These are phyloP conservation scores for Gilbertella persicaria DNA, from an alignment of 371 early-diverging fungal species.

Conservation along the genomic window DNA sequence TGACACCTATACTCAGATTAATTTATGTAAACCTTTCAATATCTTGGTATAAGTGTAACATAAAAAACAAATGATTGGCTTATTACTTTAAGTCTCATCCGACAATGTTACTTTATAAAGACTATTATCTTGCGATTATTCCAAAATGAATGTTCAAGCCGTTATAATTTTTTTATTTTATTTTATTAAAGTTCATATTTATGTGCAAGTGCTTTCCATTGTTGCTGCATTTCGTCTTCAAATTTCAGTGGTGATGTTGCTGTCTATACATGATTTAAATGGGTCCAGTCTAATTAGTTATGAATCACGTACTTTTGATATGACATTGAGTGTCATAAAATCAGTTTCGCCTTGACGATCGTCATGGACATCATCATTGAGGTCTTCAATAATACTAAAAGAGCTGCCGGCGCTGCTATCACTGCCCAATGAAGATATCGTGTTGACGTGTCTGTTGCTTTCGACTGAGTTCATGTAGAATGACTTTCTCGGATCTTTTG, in stretches of 20 bases:
- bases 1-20: too few relatives aligned
- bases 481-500: too few relatives aligned
- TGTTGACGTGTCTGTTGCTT: background rate
- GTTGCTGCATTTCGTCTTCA: conserved; percentile 29
- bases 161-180: too few relatives aligned
- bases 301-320: background rate
- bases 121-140: background rate
- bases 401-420: conserved; percentile 12
- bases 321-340: conserved; percentile 8
- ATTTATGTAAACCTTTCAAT: too few relatives aligned
- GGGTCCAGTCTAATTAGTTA: background rate
- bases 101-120: too few relatives aligned
- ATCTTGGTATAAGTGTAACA: too few relatives aligned
- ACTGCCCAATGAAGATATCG: conserved; percentile 23
- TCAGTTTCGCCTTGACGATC: conserved; percentile 10
- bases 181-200: conserved; percentile 17
- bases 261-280: background rate
- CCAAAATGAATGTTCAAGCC: conserved; percentile 2
- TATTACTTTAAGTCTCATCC: too few relatives aligned
- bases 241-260: conserved; percentile 2
- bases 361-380: conserved; percentile 6
- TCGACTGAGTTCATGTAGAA: too few relatives aligned
- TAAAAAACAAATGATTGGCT: too few relatives aligned
- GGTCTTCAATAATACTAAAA: conserved; percentile 20
- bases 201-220: conserved; percentile 16